Base-by-base conservation (phyloP, 2,329 filamentous ascomycete genomes). In the Phyllosticta citrichinensis region DNA sequence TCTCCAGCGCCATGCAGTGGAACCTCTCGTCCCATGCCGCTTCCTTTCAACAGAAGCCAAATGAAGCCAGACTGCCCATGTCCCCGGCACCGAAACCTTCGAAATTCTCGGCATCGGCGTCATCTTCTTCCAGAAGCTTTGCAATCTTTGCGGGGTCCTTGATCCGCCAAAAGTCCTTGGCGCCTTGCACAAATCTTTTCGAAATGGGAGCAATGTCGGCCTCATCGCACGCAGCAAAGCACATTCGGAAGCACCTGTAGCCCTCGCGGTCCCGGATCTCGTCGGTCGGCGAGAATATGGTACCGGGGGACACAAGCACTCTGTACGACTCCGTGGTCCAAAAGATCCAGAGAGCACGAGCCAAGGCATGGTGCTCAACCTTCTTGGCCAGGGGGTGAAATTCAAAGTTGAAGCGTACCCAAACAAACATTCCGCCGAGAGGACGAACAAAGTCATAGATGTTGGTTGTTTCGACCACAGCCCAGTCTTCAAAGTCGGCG, bases 381-480 rank as follows among this genome's bases (percentile, higher is more conserved):
- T 76, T 70, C 25, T 73, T 72, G 71, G 79, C 86, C 14, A 96
- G 79, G 12, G 90, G 89, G 69, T 96, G 91, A 1, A 79, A 77
- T 60, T 87, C 82, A 67, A 91, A 87, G 70, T 85, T 80, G 63
- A 94, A 75, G 61, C 83, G 81, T 3, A 96, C 68, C 92, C 92
- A 97, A 61, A 95, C 75, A 73, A 96, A 97, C 91, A 97, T 97
- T 69, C 92, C 92, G 40, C 87, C 92, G 27, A 88, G 83, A 0
- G 92, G 91, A 81, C 88, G 91, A 66, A 82, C 75, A 70, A 95
- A 96, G 54, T 86, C 83, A 73, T 87, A 89, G 66, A 96, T 81
- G 63, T 81, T 80, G 0, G 83, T 87, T 75, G 88, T 91, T 68
- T 86, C 85, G 55, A 95, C 81, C 62, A 92, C 81, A 62, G 86